Conservation (phyloP, 139 green algal species). For the Haematococcus lacustris region DNA sequence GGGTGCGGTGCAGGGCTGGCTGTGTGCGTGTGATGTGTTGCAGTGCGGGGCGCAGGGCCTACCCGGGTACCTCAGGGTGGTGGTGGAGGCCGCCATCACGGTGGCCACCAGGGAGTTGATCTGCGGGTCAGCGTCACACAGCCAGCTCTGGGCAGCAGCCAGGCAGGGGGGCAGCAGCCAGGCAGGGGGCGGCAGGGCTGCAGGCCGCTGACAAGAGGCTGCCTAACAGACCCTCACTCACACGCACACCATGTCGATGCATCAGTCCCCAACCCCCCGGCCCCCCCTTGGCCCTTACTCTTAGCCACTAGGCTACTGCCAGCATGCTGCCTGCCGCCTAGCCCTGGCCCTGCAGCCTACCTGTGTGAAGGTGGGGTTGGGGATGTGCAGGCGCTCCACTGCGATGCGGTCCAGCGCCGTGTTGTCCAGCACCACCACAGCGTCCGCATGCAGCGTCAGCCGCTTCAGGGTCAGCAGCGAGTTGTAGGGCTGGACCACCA, state of each 20-base stretch:
- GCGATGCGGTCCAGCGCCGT: conserved; percentile 84
- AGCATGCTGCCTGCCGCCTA: too few species aligned
- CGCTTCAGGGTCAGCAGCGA: conserved; percentile 95
- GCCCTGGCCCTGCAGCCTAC: too few species aligned
- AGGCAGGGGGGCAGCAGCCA: background rate
- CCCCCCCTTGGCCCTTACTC: too few species aligned
- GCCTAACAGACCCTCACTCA: background rate
- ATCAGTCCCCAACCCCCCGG: background rate
- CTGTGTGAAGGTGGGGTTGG: conserved; percentile 34
- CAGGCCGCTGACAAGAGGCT: background rate
- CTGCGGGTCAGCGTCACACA: conserved; percentile 46
- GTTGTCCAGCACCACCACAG: conserved; percentile 83
- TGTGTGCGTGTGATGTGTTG: too few species aligned
- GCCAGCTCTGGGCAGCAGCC: background rate
- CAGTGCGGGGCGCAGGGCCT: too few species aligned
- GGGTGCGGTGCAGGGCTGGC: too few species aligned
- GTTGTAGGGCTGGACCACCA: conserved; percentile 99
- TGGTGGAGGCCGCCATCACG: conserved; percentile 96
- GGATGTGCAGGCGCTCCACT: conserved; percentile 66
- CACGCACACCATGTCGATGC: background rate
- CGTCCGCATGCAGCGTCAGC: conserved; percentile 61
- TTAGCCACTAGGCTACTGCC: too few species aligned
- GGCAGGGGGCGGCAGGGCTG: background rate
- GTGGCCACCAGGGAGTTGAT: conserved; percentile 95
- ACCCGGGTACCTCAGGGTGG: conserved; percentile 91